Base-by-base conservation (phyloP, 2,329 filamentous ascomycete species). In the Akanthomyces muscarius region DNA sequence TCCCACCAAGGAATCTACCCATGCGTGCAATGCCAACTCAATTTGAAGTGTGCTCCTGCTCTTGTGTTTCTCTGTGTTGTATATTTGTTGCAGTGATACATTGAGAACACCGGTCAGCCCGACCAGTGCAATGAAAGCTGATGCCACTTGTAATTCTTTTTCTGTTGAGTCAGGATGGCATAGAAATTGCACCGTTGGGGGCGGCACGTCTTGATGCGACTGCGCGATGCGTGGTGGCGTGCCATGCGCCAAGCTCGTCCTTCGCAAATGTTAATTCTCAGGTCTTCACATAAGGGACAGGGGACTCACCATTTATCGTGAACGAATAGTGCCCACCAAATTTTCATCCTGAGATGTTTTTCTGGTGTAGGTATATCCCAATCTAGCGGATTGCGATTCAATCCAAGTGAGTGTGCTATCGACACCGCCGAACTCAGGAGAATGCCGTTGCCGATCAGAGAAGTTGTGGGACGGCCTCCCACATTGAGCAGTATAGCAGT, bases 401-500 rank as follows among this genome's bases (percentile, higher is more conserved):
- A 69, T 0, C 83, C 84, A 0, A 86, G 71, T 0, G 81, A 81
- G 67, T 86, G 78, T 0, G 81, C 80, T 53, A 86, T 72, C 0
- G 82, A 79, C 8, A 86, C 75, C 0, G 82, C 80, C 0, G 78
- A 76, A 0, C 82, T 83, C 1, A 84, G 71, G 44, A 80, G 74
- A 0, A 81, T 76, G 0, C 79, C 80, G 65, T 86, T 86, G 0
- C 84, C 84, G 6, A 85, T 82, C 69, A 87, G 81, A 1, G 83
- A 83, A 7, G 83, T 85, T 7, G 83, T 83, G 1, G 86, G 86
- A 3, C 86, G 77, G 1, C 86, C 86, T 0, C 81, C 82, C 2
- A 88, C 73, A 66, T 88, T 86, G 11, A 88, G 76, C 10, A 87
- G 71, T 5, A 84, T 80, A 2, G 84, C 81, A 25, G 81, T 78